Conservation (phyloP, 805 yeast genomes). For the Pichia phayaonensis region DNA sequence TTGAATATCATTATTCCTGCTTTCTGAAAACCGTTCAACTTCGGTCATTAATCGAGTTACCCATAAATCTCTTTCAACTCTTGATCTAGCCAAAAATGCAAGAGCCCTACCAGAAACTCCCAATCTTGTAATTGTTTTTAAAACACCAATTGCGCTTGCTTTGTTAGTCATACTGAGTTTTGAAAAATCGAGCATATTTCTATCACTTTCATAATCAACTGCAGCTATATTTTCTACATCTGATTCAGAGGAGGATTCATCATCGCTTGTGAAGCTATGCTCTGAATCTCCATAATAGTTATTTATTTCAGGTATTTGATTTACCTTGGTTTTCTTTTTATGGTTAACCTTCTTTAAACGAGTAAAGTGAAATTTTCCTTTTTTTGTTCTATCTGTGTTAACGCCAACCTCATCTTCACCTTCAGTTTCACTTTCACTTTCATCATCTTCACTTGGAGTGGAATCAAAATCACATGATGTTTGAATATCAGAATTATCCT, state of each 20-base stretch:
- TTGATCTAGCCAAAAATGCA: conserved; percentile 73
- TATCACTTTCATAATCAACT: not conserved
- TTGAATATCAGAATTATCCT: not conserved
- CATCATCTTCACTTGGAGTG: not conserved
- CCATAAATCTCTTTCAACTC: conserved; percentile 84
- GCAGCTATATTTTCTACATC: not conserved
- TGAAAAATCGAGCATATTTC: not conserved
- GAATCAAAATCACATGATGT: not conserved
- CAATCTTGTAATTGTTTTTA: conserved; percentile 41
- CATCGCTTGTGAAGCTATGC: not conserved
- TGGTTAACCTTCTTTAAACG: not conserved
- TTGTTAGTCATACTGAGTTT: not conserved
- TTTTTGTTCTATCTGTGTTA: not conserved
- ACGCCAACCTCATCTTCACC: not conserved
- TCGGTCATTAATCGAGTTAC: conserved; percentile 41
- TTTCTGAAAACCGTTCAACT: conserved; percentile 31
- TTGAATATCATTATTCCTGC: conserved; percentile 9
- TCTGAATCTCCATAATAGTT: not conserved
- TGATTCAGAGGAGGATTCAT: not conserved
- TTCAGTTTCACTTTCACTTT: not conserved
- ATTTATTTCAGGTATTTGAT: not conserved
- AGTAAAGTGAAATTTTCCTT: not conserved
- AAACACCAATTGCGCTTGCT: conserved; percentile 22
- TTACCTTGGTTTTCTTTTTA: not conserved
- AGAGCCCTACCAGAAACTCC: conserved; percentile 63